These are phyloP conservation scores for Cytospora chrysosperma DNA, from an alignment of 2,329 filamentous ascomycete genomes.

Conservation along the genomic window DNA sequence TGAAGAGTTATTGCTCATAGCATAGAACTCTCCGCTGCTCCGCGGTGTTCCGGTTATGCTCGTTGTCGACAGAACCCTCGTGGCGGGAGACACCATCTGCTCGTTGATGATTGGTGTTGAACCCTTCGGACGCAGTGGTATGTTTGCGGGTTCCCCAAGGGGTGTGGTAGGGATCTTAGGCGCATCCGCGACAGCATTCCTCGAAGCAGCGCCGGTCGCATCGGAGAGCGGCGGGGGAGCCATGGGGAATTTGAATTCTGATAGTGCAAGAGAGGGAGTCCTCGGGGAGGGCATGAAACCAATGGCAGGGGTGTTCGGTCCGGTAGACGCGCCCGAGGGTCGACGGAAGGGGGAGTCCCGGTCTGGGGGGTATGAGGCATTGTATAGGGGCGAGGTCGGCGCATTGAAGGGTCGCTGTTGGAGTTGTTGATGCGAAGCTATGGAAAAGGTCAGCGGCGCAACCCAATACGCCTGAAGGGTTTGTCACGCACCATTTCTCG, in stretches of 20 bases:
- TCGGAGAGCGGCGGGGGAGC: slow-evolving; percentile 42
- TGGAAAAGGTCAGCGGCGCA: slow-evolving; percentile 11
- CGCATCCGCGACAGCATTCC: slow-evolving; percentile 38
- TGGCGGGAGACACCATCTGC: slow-evolving; percentile 56
- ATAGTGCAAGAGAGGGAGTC: slow-evolving; percentile 44
- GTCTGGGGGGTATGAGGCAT: slow-evolving; percentile 54
- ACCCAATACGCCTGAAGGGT: slow-evolving; percentile 17
- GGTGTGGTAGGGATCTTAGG: slow-evolving; percentile 39
- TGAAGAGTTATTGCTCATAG: slow-evolving; percentile 89
- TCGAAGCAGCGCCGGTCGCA: slow-evolving; percentile 30
- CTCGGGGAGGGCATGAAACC: slow-evolving; percentile 40
- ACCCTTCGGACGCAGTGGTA: slow-evolving; percentile 44
- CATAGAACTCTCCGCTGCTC: slow-evolving; percentile 94
- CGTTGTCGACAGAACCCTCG: slow-evolving; percentile 72
- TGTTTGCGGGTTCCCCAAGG: slow-evolving; percentile 34
- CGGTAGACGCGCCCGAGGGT: slow-evolving; percentile 42
- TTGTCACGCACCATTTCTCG: slow-evolving; percentile 37
- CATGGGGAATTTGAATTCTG: slow-evolving; percentile 59
- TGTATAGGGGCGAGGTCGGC: slow-evolving; percentile 51
- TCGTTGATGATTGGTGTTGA: slow-evolving; percentile 54
- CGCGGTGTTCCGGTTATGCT: slow-evolving; percentile 78
- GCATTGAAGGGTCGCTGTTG: slow-evolving; percentile 45
- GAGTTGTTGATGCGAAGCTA: slow-evolving; percentile 43
- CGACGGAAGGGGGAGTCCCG: slow-evolving; percentile 40
- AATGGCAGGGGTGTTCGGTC: slow-evolving; percentile 45